Evolutionary conservation across 2,329 filamentous ascomycete species (phyloP).

Genomic region (Colletotrichum nymphaeae): DNA sequence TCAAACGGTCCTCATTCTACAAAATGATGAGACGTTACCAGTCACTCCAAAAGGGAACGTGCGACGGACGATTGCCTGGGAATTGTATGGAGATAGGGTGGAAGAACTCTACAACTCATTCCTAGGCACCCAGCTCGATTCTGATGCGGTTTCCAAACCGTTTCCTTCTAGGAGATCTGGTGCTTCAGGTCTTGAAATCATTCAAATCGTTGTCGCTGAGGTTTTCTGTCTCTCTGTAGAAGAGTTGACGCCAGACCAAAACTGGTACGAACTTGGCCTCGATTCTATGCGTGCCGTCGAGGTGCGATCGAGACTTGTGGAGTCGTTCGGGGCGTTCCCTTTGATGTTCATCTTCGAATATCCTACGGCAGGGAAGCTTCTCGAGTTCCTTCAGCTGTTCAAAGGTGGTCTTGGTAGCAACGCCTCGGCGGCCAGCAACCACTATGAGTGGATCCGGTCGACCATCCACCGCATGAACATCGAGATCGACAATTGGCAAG

Average conservation of each 20-base stretch:
- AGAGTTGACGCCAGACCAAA: background rate
- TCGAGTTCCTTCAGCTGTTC: background rate
- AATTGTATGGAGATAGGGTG: background rate
- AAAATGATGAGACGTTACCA: background rate
- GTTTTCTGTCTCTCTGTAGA: background rate
- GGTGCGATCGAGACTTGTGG: slow-evolving; percentile 4
- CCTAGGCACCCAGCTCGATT: background rate
- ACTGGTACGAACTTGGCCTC: slow-evolving; percentile 27
- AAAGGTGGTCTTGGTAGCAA: background rate
- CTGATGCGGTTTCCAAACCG: too few relatives aligned
- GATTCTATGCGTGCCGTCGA: slow-evolving; percentile 19
- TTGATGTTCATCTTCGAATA: slow-evolving; percentile 29
- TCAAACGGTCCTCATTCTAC: background rate
- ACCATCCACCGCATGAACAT: background rate
- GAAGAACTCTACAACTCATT: slow-evolving; percentile 8
- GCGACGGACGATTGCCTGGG: slow-evolving; percentile 14
- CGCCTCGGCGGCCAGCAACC: background rate
- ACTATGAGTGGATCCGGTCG: background rate
- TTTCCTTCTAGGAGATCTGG: too few relatives aligned
- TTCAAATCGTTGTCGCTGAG: background rate
- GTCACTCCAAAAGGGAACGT: slow-evolving; percentile 29
- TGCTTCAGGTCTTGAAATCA: background rate
- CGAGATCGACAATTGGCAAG: background rate
- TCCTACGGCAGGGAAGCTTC: background rate
- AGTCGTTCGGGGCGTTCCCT: slow-evolving; percentile 13